These are phyloP conservation scores for Zizania latifolia DNA, from an alignment of 176 grass and related monocot genomes.

Conservation along the genomic window DNA sequence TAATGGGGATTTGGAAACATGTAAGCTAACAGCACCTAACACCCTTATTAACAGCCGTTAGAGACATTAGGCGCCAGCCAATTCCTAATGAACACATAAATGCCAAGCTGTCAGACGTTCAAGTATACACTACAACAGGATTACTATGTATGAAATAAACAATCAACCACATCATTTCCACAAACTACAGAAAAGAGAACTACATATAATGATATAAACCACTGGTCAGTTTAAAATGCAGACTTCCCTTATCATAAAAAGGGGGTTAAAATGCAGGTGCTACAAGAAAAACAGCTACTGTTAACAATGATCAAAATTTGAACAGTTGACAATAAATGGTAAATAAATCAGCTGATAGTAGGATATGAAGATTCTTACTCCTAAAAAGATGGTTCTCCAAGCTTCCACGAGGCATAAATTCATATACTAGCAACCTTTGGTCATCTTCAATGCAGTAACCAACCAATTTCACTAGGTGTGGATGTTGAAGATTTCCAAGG, in stretches of 20 bases:
- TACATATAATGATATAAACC: too few species aligned
- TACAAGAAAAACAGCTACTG: neutral
- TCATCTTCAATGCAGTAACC: slow-evolving; percentile 99
- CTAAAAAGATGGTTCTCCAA: slow-evolving; percentile 99
- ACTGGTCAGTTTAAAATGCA: too few species aligned
- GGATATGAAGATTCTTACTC: slow-evolving; percentile 45
- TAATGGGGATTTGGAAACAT: neutral
- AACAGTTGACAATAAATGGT: slow-evolving; percentile 5
- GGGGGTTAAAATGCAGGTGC: neutral
- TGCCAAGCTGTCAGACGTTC: neutral
- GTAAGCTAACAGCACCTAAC: neutral
- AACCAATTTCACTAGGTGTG: slow-evolving; percentile 92
- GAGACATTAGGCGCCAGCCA: neutral
- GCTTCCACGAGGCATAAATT: slow-evolving; percentile 99
- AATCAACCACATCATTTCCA: neutral
- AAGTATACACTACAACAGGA: neutral
- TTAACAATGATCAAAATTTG: neutral
- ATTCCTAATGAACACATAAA: neutral
- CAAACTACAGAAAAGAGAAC: neutral
- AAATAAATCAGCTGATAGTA: neutral
- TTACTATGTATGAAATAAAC: neutral
- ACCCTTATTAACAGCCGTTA: neutral
- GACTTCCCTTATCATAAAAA: too few species aligned
- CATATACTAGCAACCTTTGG: slow-evolving; percentile 91
- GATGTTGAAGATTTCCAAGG: slow-evolving; percentile 94